phyloP scores from a whole-genome alignment of 108 stramenopile species.

The Nitzschia sp. region DNA sequence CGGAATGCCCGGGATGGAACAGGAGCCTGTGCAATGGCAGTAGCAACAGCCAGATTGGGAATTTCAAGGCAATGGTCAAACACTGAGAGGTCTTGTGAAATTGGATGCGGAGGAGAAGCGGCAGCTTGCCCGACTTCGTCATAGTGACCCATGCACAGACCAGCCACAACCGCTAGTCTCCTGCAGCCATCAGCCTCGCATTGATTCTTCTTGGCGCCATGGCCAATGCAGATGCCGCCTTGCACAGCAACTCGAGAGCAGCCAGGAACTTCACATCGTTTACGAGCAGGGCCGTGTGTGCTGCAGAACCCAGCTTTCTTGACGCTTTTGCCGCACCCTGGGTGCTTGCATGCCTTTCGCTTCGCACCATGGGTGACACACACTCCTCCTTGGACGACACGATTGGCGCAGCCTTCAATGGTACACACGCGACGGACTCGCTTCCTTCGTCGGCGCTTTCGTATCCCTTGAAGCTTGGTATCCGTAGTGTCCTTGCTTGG shows the following conservation, averaged over 20 bases:
- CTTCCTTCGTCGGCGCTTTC: slow-evolving; percentile 42
- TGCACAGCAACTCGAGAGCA: slow-evolving; percentile 86
- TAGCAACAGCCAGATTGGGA: not conserved
- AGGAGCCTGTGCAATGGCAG: not conserved
- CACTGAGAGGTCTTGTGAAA: not conserved
- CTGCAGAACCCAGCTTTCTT: slow-evolving; percentile 87
- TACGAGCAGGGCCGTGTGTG: slow-evolving; percentile 85
- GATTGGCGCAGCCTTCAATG: slow-evolving; percentile 65
- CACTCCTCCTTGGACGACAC: slow-evolving; percentile 87
- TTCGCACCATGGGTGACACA: slow-evolving; percentile 87
- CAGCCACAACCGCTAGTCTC: slow-evolving; percentile 73
- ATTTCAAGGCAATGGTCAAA: not conserved
- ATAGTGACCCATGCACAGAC: slow-evolving; percentile 87
- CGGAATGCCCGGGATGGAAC: slow-evolving; percentile 10
- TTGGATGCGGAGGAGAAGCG: not conserved
- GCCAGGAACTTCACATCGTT: slow-evolving; percentile 66
- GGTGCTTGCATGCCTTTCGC: slow-evolving; percentile 77
- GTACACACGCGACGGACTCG: slow-evolving; percentile 82
- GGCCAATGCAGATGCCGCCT: slow-evolving; percentile 85
- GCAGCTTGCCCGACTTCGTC: slow-evolving; percentile 24
- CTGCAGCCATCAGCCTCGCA: slow-evolving; percentile 63
- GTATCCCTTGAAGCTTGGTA: slow-evolving; percentile 1
- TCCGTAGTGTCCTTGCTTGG: not conserved
- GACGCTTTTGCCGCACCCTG: slow-evolving; percentile 83
- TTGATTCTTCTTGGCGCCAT: slow-evolving; percentile 85